phyloP scores from a whole-genome alignment of 441 rosid species.

The Gossypium schwendimanii region DNA sequence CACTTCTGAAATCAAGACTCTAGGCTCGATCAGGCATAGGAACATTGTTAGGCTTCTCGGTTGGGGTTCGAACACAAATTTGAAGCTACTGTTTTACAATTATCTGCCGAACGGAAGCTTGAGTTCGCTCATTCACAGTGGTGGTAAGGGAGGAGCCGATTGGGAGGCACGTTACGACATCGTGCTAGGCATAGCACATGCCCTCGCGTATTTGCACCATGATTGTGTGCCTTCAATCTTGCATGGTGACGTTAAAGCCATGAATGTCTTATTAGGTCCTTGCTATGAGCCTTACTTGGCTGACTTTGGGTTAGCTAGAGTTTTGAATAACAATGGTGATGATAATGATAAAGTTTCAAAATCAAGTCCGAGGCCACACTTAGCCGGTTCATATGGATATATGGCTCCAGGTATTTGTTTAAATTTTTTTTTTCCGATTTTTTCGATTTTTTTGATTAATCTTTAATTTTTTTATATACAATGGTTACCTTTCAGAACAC shows the following conservation, averaged over 20 bases:
- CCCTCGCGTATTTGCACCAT: constrained; percentile 83
- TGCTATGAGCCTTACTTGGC: constrained; percentile 70
- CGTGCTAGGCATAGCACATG: constrained; percentile 72
- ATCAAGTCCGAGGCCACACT: constrained; percentile 52
- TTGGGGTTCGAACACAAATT: constrained; percentile 64
- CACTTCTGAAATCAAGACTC: constrained; percentile 67
- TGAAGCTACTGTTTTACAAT: constrained; percentile 79
- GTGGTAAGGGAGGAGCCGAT: constrained; percentile 66
- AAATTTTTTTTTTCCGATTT: background rate
- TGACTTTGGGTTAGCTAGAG: constrained; percentile 82
- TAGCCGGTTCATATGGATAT: constrained; percentile 93
- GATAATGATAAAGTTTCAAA: constrained; percentile 29
- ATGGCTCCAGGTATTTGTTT: constrained; percentile 77
- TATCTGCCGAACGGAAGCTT: constrained; percentile 88
- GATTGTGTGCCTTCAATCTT: constrained; percentile 79
- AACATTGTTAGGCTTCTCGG: constrained; percentile 82
- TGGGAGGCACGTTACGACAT: constrained; percentile 80
- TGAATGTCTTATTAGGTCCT: constrained; percentile 76
- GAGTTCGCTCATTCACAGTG: constrained; percentile 83
- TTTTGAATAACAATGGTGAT: constrained; percentile 22
- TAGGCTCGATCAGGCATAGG: constrained; percentile 78
- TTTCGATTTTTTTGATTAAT: no score
- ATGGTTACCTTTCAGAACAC: constrained; percentile 45
- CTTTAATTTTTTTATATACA: background rate
- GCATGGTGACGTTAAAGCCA: constrained; percentile 90